Evolutionary conservation across 352 stramenopile species (phyloP), one percentile per base, ranked within the genome.

Genomic region (Pythium insidiosum): DNA sequence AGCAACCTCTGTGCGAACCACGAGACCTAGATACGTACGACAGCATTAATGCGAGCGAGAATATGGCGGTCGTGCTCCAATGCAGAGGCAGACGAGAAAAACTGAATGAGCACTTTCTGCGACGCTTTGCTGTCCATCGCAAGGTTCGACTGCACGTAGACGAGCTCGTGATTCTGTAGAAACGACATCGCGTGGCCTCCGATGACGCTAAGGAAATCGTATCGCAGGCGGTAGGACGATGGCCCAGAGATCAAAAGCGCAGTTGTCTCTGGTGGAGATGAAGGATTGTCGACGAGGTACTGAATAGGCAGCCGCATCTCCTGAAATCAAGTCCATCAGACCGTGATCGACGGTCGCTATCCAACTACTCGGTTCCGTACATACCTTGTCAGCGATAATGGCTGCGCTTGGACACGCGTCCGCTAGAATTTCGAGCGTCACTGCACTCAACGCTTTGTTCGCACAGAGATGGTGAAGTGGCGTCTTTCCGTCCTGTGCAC

Each of bases 241-340:
- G 71, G 66, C 0, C 72, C 70, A 24, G 64, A 79, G 33, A 88
- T 71, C 2, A 86, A 47, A 5, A 84, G 44, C 1, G 71, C 52
- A 0, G 57, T 77, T 3, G 65, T 63, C 33, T 84, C 71, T 12
- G 73, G 48, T 15, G 63, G 56, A 9, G 68, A 72, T 5, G 66
- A 47, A 5, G 68, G 50, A 23, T 88, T 88, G 37, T 86, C 73
- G 4, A 73, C 73, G 25, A 88, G 58, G 16, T 86, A 86, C 47
- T 88, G 76, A 16, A 86, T 69, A 0, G 76, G 73, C 10, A 88
- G 51, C 22, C 74, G 78, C 43, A 86, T 61, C 31, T 84, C 73
- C 66, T 88, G 29, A 15, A 35, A 4, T 19, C 40, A 18, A 19
- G 3, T 29, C 26, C 24, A 13, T 25, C 7, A 36, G n/a, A 5